These are phyloP conservation scores for Trifolium subterraneum DNA, from an alignment of 306 rosid species.

Conservation along the genomic window DNA sequence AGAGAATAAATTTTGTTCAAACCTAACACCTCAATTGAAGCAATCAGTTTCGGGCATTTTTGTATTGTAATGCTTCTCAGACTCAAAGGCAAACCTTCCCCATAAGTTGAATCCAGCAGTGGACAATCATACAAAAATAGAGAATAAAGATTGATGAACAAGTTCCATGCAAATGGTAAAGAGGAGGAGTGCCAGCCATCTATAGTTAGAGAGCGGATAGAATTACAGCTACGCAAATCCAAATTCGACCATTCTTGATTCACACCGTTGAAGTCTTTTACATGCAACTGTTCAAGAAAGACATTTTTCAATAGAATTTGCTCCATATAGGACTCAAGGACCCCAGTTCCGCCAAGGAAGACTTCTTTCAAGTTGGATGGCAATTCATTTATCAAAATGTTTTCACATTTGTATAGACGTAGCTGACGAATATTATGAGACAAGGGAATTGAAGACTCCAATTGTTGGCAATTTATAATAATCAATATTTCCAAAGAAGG, in stretches of 20 bases:
- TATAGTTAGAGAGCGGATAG: not conserved
- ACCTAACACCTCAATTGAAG: no score
- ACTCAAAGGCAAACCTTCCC: not conserved
- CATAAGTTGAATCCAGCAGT: not conserved
- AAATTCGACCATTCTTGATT: not conserved
- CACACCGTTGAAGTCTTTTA: not conserved
- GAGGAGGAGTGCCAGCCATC: not conserved
- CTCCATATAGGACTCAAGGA: not conserved
- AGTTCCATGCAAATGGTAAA: not conserved
- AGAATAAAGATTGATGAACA: not conserved
- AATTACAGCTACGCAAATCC: not conserved
- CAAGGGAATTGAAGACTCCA: not conserved
- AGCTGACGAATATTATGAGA: not conserved
- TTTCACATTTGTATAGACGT: not conserved
- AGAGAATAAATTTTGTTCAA: no score
- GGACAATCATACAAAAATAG: not conserved
- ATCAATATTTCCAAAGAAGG: not conserved
- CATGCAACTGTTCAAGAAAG: not conserved
- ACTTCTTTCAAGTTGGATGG: not conserved
- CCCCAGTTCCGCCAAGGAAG: not conserved
- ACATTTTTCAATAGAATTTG: no score
- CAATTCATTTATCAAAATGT: not conserved
- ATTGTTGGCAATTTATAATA: not conserved
- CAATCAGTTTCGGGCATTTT: no score
- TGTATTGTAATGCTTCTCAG: no score